These are phyloP conservation scores for Dictyostelium gargantuum DNA, from an alignment of 208 protist genomes.

Conservation along the genomic window DNA sequence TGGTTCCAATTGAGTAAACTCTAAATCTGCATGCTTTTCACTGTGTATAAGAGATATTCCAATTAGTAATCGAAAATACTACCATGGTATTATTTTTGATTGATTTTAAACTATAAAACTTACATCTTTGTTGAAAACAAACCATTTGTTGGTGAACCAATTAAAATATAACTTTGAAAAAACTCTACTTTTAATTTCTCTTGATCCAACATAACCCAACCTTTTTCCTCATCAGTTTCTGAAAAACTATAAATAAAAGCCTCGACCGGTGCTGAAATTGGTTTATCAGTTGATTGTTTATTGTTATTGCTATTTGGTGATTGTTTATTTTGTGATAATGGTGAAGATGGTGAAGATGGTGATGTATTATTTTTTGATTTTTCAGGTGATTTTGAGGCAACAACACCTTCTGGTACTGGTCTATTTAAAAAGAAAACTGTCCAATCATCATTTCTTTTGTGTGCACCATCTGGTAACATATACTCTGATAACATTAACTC, in stretches of 20 bases:
- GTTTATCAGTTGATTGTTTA: not conserved
- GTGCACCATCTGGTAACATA: slow-evolving; percentile 85
- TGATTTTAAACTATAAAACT: not conserved
- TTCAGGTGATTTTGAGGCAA: not conserved
- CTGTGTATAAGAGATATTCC: too few species aligned
- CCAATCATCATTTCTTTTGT: slow-evolving; percentile 83
- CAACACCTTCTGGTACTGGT: slow-evolving; percentile 25
- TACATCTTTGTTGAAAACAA: slow-evolving; percentile 18
- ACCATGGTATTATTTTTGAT: too few species aligned
- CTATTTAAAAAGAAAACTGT: slow-evolving; percentile 82
- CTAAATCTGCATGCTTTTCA: slow-evolving; percentile 65
- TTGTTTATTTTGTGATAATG: not conserved
- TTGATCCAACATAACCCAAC: slow-evolving; percentile 51
- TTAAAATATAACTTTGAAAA: not conserved
- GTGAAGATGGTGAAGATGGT: not conserved
- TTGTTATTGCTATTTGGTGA: not conserved
- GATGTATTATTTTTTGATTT: not conserved
- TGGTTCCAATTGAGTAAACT: slow-evolving; percentile 69
- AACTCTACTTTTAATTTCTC: slow-evolving; percentile 36
- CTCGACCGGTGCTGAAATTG: not conserved
- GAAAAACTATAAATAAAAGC: slow-evolving; percentile 63
- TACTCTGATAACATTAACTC: slow-evolving; percentile 78
- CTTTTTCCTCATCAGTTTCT: slow-evolving; percentile 40
- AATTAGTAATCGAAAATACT: too few species aligned
- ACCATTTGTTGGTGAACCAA: not conserved